Base-by-base conservation (phyloP, 2,329 filamentous ascomycete genomes). In the Calonectria multiphialidica region DNA sequence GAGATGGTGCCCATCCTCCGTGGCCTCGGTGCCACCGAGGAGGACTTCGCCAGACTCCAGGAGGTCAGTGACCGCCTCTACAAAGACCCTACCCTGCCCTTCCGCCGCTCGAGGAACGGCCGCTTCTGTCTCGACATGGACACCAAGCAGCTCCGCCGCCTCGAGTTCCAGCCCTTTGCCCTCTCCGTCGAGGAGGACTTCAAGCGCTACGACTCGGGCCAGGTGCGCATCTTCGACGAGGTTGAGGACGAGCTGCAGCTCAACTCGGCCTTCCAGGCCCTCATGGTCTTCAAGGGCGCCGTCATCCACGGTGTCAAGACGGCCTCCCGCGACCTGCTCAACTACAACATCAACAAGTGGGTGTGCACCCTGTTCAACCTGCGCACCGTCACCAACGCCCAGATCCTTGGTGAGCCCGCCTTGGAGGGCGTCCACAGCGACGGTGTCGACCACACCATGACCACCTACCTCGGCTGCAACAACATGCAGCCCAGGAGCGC, bases 371-470 rank as follows among this genome's bases (percentile, higher is more conserved):
- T 81, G 16, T 81, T 81, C 73, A 78, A 78, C 68, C 68, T 78
- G 7, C 79, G 78, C 35, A 81, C 79, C 10, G 66, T 74, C 21
- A 81, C 80, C 4, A 68, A 73, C 3, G 33, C 59, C 3, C 68
- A 73, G 53, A 71, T 80, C 6, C 65, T 77, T 25, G 80, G 80
- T n/a, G 77, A 81, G 50, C 80, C 80, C 3, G 79, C 80, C 7
- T 74, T 81, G 5, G 80, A 81, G 68, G 80, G 80, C 21, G 79
- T 81, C n/a, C 80, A 81, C 72, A 75, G 74, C 5, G 80, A 81
- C 57, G 80, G 80, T 13, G 76, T 76, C 18, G 80, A 81, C 69
- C 77, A 80, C 65, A 81, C 79, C 65, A 81, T 81, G 80, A 81
- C 80, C 3, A 76, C 75, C 33, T 80, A 76, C 47, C 76, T 81